A percentile compares a stretch with the other conserved stretches of the same genome.
Conservation (phyloP, 768 basidiomycete genomes). For the Austroboletus festivus region DNA sequence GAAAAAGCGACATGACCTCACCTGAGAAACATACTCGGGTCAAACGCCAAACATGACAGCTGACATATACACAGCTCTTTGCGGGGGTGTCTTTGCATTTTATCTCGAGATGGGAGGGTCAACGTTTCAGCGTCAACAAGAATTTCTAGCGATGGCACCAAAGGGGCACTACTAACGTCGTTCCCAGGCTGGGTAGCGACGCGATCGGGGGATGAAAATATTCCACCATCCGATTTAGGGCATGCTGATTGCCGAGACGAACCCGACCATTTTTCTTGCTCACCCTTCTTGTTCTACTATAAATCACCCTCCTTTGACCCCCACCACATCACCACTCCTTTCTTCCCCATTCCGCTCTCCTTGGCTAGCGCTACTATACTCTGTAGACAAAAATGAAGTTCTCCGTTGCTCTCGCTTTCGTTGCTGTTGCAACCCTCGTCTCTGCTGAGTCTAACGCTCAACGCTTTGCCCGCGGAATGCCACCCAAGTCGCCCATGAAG, state of each 20-base stretch:
- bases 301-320: not conserved
- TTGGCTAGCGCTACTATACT: not conserved
- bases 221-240: not conserved
- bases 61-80: no score
- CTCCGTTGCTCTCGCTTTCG: conserved; percentile 33
- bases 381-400: conserved; percentile 27
- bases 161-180: no score
- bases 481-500: conserved; percentile 42
- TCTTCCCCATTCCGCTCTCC: not conserved
- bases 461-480: conserved; percentile 52
- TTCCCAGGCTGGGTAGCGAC: no score
- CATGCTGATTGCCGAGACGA: conserved; percentile 12
- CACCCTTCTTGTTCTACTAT: not conserved
- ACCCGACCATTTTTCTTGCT: conserved; percentile 3
- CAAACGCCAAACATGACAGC: no score
- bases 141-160: not conserved
- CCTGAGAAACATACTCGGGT: no score
- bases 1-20: no score
- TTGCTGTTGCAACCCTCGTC: conserved; percentile 36
- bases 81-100: no score
- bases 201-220: conserved; percentile 4
- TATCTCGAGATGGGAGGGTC: no score
- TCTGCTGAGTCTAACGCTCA: conserved; percentile 50
- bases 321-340: not conserved
- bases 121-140: no score